Evolutionary conservation across 352 stramenopile species (phyloP).

Genomic region (Phytophthora citricola): DNA sequence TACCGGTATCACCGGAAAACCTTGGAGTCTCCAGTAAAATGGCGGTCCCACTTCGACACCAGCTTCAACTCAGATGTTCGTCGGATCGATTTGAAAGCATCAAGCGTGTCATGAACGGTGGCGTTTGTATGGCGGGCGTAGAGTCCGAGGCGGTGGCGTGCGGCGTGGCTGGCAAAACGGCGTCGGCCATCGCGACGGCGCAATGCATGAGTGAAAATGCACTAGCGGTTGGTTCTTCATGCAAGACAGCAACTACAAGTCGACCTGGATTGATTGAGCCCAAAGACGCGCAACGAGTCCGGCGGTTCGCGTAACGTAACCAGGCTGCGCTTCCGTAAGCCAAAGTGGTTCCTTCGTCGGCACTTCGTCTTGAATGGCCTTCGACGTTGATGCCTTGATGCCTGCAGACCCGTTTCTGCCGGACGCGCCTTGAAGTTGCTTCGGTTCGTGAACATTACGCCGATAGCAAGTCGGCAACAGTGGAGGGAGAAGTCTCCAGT

Average conservation of each 20-base stretch:
- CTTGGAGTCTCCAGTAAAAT: too few relatives aligned
- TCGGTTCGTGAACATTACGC: slow-evolving; percentile 21
- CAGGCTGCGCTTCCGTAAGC: neutral
- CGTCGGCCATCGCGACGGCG: neutral
- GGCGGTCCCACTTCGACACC: slow-evolving; percentile 14
- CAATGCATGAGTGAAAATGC: too few relatives aligned
- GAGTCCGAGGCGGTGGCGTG: slow-evolving; percentile 9
- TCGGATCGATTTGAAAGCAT: slow-evolving; percentile 4
- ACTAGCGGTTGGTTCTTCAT: too few relatives aligned
- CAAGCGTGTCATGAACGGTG: too few relatives aligned
- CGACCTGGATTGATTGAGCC: neutral
- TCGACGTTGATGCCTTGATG: too few relatives aligned
- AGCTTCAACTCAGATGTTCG: slow-evolving; percentile 31
- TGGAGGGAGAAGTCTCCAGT: neutral
- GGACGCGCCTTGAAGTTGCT: slow-evolving; percentile 28
- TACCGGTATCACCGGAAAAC: slow-evolving; percentile 2
- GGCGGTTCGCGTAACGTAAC: slow-evolving; percentile 8
- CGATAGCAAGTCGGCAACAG: slow-evolving; percentile 7
- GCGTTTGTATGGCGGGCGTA: neutral
- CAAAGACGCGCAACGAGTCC: slow-evolving; percentile 5
- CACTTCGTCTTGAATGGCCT: too few relatives aligned
- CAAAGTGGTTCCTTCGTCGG: neutral
- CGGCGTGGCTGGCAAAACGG: slow-evolving; percentile 1
- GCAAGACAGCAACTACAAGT: too few relatives aligned
- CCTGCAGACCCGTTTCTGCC: slow-evolving; percentile 6